These are phyloP conservation scores for Coemansia sp. DNA, from an alignment of 192 early-diverging fungal species.

Conservation along the genomic window DNA sequence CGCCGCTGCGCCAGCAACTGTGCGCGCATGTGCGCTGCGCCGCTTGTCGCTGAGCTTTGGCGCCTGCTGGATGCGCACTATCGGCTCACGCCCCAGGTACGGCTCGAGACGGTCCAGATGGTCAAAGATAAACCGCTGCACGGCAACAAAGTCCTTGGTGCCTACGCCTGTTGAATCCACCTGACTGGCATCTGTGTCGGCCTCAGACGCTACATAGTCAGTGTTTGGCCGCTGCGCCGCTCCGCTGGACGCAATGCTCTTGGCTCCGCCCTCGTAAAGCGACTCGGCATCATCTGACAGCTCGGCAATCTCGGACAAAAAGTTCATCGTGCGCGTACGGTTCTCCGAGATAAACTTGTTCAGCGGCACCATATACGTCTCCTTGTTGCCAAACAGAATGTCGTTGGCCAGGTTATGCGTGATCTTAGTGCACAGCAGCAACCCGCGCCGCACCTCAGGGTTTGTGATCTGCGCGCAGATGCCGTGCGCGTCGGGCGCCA, in stretches of 20 bases:
- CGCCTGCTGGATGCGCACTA: constrained; percentile 35
- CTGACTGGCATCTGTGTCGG: constrained; percentile 22
- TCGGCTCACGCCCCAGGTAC: constrained; percentile 63
- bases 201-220: constrained; percentile 34
- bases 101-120: constrained; percentile 69
- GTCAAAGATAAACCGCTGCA: constrained; percentile 69
- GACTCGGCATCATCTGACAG: constrained; percentile 46
- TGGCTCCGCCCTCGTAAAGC: constrained; percentile 40
- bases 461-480: constrained; percentile 64
- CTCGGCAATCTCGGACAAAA: constrained; percentile 77
- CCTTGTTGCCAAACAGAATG: constrained; percentile 92
- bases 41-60: constrained; percentile 40
- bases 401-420: constrained; percentile 97
- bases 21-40: constrained; percentile 31
- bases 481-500: constrained; percentile 82
- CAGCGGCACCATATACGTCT: constrained; percentile 89
- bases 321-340: constrained; percentile 73
- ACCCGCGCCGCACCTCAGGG: constrained; percentile 79
- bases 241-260: constrained; percentile 44
- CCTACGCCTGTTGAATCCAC: constrained; percentile 33
- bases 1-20: constrained; percentile 8
- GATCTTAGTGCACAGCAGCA: constrained; percentile 89
- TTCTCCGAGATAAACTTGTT: constrained; percentile 87
- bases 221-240: constrained; percentile 28
- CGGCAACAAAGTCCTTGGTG: constrained; percentile 54